Conservation (phyloP, 768 basidiomycete species). For the Trichaptum fuscoviolaceum region DNA sequence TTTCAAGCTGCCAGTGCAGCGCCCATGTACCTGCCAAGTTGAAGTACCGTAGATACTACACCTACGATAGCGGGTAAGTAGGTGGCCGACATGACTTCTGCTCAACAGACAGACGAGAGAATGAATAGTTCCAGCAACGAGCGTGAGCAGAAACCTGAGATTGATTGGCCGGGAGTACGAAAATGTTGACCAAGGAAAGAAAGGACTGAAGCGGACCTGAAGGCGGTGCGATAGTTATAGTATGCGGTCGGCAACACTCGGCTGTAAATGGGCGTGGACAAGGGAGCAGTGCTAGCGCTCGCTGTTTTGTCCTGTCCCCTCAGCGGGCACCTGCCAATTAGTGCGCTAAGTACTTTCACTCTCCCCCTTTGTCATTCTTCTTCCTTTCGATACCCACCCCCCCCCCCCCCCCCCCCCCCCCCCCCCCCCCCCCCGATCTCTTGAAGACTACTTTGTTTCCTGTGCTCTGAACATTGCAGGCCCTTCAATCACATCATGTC, state of each 20-base stretch:
- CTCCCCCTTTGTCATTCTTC: slow-evolving; percentile 8
- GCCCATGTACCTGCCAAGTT: background rate
- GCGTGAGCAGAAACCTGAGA: too few species aligned
- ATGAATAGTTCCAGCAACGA: too few species aligned
- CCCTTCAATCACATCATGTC: slow-evolving; percentile 11
- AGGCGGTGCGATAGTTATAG: background rate
- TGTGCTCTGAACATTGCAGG: background rate
- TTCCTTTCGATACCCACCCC: slow-evolving; percentile 5
- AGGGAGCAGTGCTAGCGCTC: background rate
- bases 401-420: too few species aligned
- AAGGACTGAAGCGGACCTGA: background rate
- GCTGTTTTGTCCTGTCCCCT: background rate
- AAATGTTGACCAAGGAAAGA: background rate
- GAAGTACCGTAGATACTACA: background rate
- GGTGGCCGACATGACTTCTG: too few species aligned
- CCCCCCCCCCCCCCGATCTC: too few species aligned
- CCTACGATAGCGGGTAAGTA: too few species aligned
- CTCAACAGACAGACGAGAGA: too few species aligned
- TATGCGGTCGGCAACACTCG: background rate
- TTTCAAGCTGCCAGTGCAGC: background rate
- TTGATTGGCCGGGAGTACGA: background rate
- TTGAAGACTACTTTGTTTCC: slow-evolving; percentile 4
- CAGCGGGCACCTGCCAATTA: background rate
- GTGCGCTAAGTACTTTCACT: slow-evolving; percentile 13
- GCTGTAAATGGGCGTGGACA: background rate